phyloP scores from a whole-genome alignment of 129 eudicot species.

The Artemisia tridentata region DNA sequence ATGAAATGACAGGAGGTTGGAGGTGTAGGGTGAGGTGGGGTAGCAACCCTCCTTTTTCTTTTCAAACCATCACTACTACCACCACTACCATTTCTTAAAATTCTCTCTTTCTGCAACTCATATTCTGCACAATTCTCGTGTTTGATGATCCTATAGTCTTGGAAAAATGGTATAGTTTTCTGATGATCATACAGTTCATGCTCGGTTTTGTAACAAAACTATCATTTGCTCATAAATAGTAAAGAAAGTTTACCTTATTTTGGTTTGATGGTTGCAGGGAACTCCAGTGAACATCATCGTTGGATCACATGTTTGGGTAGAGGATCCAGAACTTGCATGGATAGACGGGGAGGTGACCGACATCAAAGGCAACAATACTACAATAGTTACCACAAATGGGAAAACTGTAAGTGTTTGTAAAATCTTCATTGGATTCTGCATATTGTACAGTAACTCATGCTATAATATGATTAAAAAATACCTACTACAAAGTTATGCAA shows the following conservation, averaged over 20 bases:
- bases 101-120: constrained; percentile 32
- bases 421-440: constrained; percentile 30
- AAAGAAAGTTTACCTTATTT: constrained; percentile 5
- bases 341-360: constrained; percentile 84
- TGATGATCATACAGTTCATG: constrained; percentile 22
- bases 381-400: constrained; percentile 68
- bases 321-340: constrained; percentile 94
- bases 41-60: constrained; percentile 51
- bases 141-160: constrained; percentile 54
- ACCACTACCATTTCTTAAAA: constrained; percentile 47
- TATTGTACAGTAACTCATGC: constrained; percentile 18
- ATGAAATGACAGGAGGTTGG: constrained; percentile 58
- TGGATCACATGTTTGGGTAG: constrained; percentile 97
- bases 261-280: constrained; percentile 59
- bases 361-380: constrained; percentile 69
- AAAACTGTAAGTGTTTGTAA: constrained; percentile 58
- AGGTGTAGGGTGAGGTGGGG: constrained; percentile 40
- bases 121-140: constrained; percentile 24
- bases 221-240: neutral
- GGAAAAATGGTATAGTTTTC: constrained; percentile 45
- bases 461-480: constrained; percentile 24
- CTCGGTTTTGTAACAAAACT: constrained; percentile 4
- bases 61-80: constrained; percentile 67
- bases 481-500: constrained; percentile 2
- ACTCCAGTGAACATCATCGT: constrained; percentile 89